Percentiles rank a stretch among this genome's conserved stretches.
Evolutionary conservation across 805 yeast genomes (phyloP).

Genomic region (Pichia thaimueangensis): DNA sequence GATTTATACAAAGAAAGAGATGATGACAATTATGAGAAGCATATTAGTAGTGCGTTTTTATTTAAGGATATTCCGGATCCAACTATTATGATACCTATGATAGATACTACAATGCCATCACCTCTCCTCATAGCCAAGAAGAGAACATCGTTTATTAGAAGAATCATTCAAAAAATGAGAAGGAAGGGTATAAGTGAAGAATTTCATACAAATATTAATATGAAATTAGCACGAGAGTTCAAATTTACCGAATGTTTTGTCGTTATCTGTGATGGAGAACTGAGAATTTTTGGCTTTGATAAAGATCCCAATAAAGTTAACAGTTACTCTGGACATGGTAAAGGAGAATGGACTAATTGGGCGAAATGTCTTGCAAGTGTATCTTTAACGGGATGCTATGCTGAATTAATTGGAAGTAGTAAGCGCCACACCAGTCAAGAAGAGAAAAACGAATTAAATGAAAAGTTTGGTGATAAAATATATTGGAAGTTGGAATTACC

Average conservation of each 20-base stretch:
- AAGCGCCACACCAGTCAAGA: background rate
- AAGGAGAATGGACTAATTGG: conserved; percentile 64
- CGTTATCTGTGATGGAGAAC: conserved; percentile 64
- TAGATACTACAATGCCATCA: background rate
- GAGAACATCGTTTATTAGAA: background rate
- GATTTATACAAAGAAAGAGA: background rate
- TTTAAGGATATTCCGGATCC: background rate
- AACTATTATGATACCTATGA: too few relatives aligned
- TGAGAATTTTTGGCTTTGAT: conserved; percentile 50
- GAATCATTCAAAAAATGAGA: background rate
- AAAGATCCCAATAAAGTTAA: conserved; percentile 11
- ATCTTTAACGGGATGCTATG: conserved; percentile 47
- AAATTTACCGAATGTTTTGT: conserved; percentile 47
- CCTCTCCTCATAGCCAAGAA: too few relatives aligned
- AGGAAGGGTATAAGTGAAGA: background rate
- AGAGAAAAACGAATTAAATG: conserved; percentile 19
- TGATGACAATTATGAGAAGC: background rate
- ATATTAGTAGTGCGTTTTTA: background rate
- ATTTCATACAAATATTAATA: background rate
- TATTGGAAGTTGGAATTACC: conserved; percentile 57
- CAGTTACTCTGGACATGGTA: conserved; percentile 25
- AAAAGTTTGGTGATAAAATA: conserved; percentile 31
- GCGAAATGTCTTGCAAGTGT: conserved; percentile 52
- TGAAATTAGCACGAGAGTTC: too few relatives aligned
- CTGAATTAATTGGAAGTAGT: conserved; percentile 17